Evolutionary conservation across 2,329 filamentous ascomycete genomes (phyloP).

Genomic region (Massarina eburnea): DNA sequence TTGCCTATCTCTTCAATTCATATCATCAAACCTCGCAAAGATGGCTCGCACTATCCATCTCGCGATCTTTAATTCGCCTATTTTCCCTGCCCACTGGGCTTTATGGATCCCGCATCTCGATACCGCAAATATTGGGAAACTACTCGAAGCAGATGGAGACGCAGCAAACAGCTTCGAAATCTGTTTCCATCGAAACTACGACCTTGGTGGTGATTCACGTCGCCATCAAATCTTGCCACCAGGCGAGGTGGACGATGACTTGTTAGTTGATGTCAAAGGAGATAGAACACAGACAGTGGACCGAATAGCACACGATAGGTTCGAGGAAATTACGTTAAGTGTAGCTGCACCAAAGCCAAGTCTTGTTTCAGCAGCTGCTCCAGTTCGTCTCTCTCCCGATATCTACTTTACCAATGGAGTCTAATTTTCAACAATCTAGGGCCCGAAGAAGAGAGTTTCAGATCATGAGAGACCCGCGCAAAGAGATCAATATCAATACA

Average conservation of each 20-base stretch:
- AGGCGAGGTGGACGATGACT: conserved; percentile 11
- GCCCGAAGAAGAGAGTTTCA: conserved; percentile 15
- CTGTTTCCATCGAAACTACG: conserved; percentile 21
- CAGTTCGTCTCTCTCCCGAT: conserved; percentile 9
- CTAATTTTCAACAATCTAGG: conserved; percentile 7
- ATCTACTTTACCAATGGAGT: neutral
- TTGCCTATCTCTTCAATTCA: too few species aligned
- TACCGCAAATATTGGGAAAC: conserved; percentile 17
- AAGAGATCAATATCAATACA: too few species aligned
- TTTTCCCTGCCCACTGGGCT: conserved; percentile 31
- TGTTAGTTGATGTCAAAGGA: conserved; percentile 12
- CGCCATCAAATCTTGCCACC: conserved; percentile 11
- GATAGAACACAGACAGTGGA: conserved; percentile 6
- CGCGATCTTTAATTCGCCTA: conserved; percentile 19
- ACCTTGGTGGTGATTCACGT: conserved; percentile 8
- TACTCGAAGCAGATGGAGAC: conserved; percentile 22
- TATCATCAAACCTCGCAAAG: too few species aligned
- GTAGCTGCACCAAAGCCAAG: conserved; percentile 21
- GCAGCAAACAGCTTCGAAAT: conserved; percentile 19
- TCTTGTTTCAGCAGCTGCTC: conserved; percentile 11
- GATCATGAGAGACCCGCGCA: too few species aligned
- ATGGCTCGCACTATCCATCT: conserved; percentile 22
- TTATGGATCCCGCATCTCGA: conserved; percentile 19
- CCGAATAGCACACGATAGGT: conserved; percentile 8
- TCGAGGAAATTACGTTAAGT: conserved; percentile 21